Evolutionary conservation across 306 rosid species (phyloP).

Genomic region (Cucurbita pepo): DNA sequence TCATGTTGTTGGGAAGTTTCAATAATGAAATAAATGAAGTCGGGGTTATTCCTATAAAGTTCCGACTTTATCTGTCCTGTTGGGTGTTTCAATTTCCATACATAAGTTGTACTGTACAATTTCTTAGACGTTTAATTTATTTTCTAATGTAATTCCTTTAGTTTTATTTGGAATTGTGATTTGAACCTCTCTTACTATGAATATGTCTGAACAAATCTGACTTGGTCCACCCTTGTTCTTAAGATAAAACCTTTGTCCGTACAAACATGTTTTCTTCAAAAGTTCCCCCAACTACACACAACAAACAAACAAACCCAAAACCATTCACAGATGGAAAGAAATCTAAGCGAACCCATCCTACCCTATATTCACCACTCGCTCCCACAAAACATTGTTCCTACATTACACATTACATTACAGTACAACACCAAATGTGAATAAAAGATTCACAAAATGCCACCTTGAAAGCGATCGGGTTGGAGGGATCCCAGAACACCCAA

Average conservation of each 20-base stretch:
- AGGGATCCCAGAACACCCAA: not conserved
- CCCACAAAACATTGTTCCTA: not conserved
- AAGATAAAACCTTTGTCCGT: not conserved
- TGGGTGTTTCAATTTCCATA: not conserved
- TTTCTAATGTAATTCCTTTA: not conserved
- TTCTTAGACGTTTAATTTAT: not conserved
- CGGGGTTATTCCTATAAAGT: not conserved
- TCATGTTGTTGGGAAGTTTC: not conserved
- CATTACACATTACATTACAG: not conserved
- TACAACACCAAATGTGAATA: slow-evolving; percentile 36
- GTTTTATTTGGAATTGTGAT: not conserved
- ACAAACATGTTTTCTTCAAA: not conserved
- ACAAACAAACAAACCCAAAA: not conserved
- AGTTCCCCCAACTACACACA: too few relatives aligned
- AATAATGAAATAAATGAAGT: not conserved
- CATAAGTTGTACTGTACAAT: too few relatives aligned
- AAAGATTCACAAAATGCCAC: slow-evolving; percentile 32
- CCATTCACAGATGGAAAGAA: not conserved
- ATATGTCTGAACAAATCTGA: not conserved
- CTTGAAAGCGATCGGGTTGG: not conserved
- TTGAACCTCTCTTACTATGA: not conserved
- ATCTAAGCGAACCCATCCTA: not conserved
- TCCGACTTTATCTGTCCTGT: too few relatives aligned
- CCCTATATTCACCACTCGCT: too few relatives aligned
- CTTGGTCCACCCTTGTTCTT: not conserved